Conservation (phyloP, 768 basidiomycete species). For the Mycena albidolilacea region DNA sequence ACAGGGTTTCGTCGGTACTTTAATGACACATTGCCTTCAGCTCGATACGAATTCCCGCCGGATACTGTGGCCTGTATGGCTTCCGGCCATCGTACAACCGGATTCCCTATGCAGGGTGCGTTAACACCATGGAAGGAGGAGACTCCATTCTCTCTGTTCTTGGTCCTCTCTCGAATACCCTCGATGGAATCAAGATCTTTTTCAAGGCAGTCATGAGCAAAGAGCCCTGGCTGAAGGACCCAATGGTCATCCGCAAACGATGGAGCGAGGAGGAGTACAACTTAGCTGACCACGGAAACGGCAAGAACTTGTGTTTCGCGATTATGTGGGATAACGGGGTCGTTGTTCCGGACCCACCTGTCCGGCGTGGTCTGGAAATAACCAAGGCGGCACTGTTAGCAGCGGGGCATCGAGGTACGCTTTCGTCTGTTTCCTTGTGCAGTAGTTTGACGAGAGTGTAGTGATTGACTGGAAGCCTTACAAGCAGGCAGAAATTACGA, state of each 20-base stretch:
- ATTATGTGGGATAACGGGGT: constrained; percentile 79
- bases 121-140: constrained; percentile 78
- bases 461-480: constrained; percentile 80
- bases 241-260: constrained; percentile 66
- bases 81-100: constrained; percentile 79
- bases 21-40: constrained; percentile 50
- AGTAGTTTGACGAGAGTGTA: constrained; percentile 41
- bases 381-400: constrained; percentile 69
- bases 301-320: constrained; percentile 64
- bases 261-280: constrained; percentile 75
- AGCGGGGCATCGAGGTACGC: constrained; percentile 76
- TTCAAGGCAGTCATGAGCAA: constrained; percentile 72
- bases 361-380: constrained; percentile 70
- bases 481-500: constrained; percentile 64
- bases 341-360: constrained; percentile 75
- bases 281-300: constrained; percentile 71
- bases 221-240: constrained; percentile 79
- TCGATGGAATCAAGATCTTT: constrained; percentile 75
- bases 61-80: constrained; percentile 79
- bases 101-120: constrained; percentile 77
- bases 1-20: not conserved
- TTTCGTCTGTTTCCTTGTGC: not conserved
- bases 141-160: constrained; percentile 81
- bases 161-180: constrained; percentile 75
- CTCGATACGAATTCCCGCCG: constrained; percentile 79